Conservation (phyloP, 73 alveolate genomes). For the Paramecium caudatum region DNA sequence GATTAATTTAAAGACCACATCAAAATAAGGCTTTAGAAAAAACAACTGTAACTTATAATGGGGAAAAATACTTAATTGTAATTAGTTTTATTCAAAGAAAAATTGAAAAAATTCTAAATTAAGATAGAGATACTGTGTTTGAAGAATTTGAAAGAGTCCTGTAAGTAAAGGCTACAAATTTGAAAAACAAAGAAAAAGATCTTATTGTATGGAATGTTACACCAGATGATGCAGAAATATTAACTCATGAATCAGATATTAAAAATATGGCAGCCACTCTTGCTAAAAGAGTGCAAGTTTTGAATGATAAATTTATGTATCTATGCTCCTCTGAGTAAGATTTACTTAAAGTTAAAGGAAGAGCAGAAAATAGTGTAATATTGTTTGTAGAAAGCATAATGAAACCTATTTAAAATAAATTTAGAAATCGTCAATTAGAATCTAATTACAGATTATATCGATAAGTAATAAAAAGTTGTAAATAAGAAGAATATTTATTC, state of each 20-base stretch:
- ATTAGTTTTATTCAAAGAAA: conserved; percentile 7
- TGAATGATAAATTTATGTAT: conserved; percentile 26
- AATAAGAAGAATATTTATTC: neutral
- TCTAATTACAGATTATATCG: conserved; percentile 15
- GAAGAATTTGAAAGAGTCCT: conserved; percentile 40
- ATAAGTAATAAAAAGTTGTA: neutral
- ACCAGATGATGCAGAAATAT: conserved; percentile 57
- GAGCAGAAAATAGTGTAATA: neutral
- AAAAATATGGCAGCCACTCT: conserved; percentile 6
- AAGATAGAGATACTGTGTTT: conserved; percentile 28
- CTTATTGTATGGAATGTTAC: conserved; percentile 18
- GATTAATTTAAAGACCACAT: neutral
- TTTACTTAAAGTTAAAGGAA: neutral
- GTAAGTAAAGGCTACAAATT: neutral
- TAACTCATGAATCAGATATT: conserved; percentile 1
- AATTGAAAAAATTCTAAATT: conserved; percentile 19
- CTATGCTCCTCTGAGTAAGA: conserved; percentile 39
- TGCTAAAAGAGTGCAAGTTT: conserved; percentile 10
- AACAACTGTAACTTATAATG: neutral
- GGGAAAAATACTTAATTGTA: conserved; percentile 56
- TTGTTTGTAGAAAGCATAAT: conserved; percentile 50
- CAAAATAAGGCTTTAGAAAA: neutral
- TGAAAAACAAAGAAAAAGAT: neutral
- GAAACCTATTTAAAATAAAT: conserved; percentile 14
- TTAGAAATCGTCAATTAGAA: neutral